Evolutionary conservation across 2,329 filamentous ascomycete genomes (phyloP).

Genomic region (Pseudocercospora ulei): DNA sequence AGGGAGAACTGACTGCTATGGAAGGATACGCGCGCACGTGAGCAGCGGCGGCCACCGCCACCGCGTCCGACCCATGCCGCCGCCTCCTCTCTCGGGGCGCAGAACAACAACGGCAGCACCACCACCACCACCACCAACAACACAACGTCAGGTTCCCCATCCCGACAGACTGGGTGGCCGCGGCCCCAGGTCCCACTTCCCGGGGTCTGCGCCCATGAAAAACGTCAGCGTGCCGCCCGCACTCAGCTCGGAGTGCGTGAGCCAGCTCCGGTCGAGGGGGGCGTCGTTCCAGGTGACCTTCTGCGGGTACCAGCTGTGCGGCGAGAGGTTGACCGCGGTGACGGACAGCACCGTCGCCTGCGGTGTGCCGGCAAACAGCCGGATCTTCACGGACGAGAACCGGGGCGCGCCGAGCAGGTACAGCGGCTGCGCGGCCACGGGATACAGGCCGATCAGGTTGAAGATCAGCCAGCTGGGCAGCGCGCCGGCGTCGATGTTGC

Average conservation of each 20-base stretch:
- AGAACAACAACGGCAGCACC: no score
- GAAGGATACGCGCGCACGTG: no score
- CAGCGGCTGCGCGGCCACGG: conserved; percentile 42
- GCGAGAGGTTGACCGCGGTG: conserved; percentile 13
- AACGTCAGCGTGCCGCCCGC: conserved; percentile 21
- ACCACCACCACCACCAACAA: no score
- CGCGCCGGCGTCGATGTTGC: conserved; percentile 42
- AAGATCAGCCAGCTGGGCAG: conserved; percentile 46
- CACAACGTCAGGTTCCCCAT: no score
- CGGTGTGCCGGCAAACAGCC: conserved; percentile 17
- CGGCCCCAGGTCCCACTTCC: conserved; percentile 21
- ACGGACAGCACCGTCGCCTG: conserved; percentile 15
- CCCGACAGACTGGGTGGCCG: conserved; percentile 18
- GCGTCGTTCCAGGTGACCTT: conserved; percentile 17
- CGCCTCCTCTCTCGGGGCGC: no score
- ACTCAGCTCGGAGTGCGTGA: conserved; percentile 16
- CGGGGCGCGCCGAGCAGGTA: conserved; percentile 43
- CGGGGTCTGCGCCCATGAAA: conserved; percentile 16
- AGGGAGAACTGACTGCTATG: no score
- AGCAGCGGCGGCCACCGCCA: no score
- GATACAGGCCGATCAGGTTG: conserved; percentile 45
- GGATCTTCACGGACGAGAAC: conserved; percentile 31
- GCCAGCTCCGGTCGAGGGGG: conserved; percentile 18
- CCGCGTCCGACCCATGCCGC: no score
- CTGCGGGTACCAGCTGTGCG: conserved; percentile 18